Base-by-base conservation (phyloP, 2,329 filamentous ascomycete species). In the Akanthomyces muscarius region DNA sequence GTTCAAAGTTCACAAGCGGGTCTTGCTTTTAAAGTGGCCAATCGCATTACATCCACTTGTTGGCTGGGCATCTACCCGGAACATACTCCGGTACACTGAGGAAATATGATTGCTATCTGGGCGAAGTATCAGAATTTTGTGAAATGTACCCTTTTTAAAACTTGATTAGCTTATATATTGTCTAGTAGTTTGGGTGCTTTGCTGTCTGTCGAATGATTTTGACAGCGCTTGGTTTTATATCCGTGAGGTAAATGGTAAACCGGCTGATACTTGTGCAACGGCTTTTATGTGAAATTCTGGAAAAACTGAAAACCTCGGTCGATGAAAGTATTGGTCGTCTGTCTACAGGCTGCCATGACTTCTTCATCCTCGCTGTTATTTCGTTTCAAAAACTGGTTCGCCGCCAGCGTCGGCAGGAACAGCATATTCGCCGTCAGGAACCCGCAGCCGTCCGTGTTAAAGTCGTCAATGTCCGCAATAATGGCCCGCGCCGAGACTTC, bases 11-110 rank as follows among this genome's bases (percentile, higher is more conserved):
- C 62, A 56, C 62, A 68, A 63, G 67, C 69, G 72, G 53, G 11
- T 61, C 21, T 74, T 74, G 72, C 72, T 71, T 61, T 68, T 50
- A 65, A 74, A 68, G 51, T 74, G 69, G 60, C 72, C 71, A 73
- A 73, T 72, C 21, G 63, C 10, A 38, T 30, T 33, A 36, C 33
- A 36, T 36, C 33, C 23, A 38, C 14, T 36, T 53, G 14, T 11
- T 16, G 13, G 14, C 25, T 45, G 28, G 28, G 6, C 28, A 30
- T 4, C 28, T 30, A 30, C 28, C 28, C 28, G 28, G 28, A 30
- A 30, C 28, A 30, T 30, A 30, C 28, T 4, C 28, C 6, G 28
- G 28, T 30, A 30, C 28, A 30, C 28, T 6, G 28, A 6, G 1
- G 28, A 30, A 30, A 30, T 30, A 4, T 4, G 6, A 30, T 30